These are phyloP conservation scores for Acer saccharum DNA, from an alignment of 345 rosid genomes.

Conservation along the genomic window DNA sequence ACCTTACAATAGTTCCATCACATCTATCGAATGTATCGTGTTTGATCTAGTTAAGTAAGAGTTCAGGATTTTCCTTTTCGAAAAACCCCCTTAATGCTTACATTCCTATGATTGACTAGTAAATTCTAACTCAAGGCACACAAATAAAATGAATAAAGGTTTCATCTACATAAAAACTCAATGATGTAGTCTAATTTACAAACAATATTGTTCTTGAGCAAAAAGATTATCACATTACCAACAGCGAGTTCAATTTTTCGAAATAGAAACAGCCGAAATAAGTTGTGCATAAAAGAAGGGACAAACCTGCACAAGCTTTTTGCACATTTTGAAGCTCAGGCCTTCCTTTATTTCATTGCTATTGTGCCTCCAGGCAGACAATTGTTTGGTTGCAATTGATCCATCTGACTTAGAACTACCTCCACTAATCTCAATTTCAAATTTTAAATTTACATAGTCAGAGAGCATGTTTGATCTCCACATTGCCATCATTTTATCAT, in stretches of 20 bases:
- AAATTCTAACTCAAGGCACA: background rate
- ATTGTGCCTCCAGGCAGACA: conserved; percentile 41
- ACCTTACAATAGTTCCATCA: background rate
- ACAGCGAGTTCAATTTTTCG: background rate
- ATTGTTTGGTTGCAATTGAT: conserved; percentile 31
- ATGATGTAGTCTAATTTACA: background rate
- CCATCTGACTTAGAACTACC: conserved; percentile 44
- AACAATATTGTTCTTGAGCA: background rate
- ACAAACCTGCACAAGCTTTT: conserved; percentile 89
- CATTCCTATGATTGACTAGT: background rate
- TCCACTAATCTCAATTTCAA: conserved; percentile 67
- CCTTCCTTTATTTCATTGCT: conserved; percentile 61
- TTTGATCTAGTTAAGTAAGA: too few relatives aligned
- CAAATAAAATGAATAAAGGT: background rate
- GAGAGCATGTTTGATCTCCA: conserved; percentile 53
- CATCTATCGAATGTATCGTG: too few relatives aligned
- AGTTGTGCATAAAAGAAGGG: background rate
- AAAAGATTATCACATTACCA: background rate
- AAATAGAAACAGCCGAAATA: background rate
- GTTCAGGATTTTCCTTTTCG: background rate
- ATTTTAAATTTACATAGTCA: conserved; percentile 57
- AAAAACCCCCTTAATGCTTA: background rate
- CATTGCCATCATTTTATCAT: conserved; percentile 45
- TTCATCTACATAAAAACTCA: background rate
- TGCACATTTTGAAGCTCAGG: conserved; percentile 80